Conservation (phyloP, 176 grass and related monocot species). For the Otatea glauca region DNA sequence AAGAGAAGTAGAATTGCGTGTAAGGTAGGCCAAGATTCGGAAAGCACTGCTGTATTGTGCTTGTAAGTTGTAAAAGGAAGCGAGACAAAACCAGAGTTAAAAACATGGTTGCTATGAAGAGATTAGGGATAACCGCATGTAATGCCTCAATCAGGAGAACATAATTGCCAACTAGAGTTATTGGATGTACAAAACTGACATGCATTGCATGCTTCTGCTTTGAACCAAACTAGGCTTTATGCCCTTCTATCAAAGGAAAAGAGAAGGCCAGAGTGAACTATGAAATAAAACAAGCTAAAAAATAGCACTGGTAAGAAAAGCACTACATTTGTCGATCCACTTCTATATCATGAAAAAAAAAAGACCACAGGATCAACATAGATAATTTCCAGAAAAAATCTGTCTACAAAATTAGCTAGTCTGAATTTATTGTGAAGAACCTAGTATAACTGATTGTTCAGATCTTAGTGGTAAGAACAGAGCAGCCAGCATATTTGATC, state of each 20-base stretch:
- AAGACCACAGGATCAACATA: not conserved
- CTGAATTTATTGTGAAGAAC: slow-evolving; percentile 11
- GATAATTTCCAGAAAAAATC: not conserved
- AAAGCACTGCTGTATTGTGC: not conserved
- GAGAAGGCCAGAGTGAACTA: not conserved
- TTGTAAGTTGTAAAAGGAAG: not conserved
- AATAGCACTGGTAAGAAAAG: not conserved
- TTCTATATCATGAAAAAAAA: not conserved
- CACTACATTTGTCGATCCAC: not conserved
- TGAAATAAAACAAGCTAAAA: not conserved
- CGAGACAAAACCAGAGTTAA: not conserved
- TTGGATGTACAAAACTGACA: not conserved
- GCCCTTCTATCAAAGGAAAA: not conserved
- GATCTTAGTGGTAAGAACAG: not conserved
- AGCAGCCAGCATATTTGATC: not conserved
- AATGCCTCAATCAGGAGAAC: not conserved
- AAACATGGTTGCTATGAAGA: not conserved
- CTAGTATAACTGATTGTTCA: not conserved
- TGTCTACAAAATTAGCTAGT: not conserved
- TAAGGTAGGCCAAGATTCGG: not conserved
- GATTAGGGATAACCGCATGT: not conserved
- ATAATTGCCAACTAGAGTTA: not conserved
- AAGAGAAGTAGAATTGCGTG: not conserved
- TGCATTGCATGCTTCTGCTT: too few relatives aligned
- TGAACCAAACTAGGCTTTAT: not conserved